Conservation (phyloP, 495 filamentous ascomycete genomes). For the Recurvomyces mirabilis region DNA sequence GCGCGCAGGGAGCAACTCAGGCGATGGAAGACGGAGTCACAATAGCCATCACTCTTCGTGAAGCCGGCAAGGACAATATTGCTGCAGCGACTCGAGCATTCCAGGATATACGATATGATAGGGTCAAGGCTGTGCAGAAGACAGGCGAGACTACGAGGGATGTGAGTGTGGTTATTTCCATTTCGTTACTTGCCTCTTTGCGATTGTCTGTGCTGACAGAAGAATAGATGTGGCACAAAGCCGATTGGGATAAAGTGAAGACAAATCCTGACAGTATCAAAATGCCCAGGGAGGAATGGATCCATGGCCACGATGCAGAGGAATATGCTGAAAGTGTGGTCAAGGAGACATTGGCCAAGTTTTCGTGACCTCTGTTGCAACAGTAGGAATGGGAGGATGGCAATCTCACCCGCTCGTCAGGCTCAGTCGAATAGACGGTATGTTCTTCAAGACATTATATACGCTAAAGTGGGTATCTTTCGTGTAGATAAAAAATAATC, state of each 20-base stretch:
- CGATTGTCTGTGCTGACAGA: no score
- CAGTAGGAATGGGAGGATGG: no score
- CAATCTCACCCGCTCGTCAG: no score
- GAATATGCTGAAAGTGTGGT: conserved; percentile 12
- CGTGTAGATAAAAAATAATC: no score
- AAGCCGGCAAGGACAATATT: conserved; percentile 43
- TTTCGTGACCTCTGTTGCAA: no score
- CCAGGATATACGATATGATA: conserved; percentile 35
- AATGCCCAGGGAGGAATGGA: conserved; percentile 20
- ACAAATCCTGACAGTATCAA: conserved; percentile 13
- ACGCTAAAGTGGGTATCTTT: no score
- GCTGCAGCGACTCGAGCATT: conserved; percentile 37
- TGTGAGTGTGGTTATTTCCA: not conserved
- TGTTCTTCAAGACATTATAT: no score
- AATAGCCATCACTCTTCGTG: conserved; percentile 49
- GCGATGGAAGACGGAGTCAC: conserved; percentile 63
- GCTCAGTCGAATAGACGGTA: no score
- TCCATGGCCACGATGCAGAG: conserved; percentile 17
- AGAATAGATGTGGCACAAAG: conserved; percentile 22
- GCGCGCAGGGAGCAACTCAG: conserved; percentile 59
- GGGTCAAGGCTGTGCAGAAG: conserved; percentile 21
- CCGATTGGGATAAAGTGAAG: conserved; percentile 20
- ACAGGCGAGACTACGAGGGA: conserved; percentile 20
- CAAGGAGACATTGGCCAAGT: conserved; percentile 3
- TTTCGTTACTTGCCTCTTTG: not conserved